phyloP scores from a whole-genome alignment of 1,139 yeast genomes.

The Candida mesenterica region DNA sequence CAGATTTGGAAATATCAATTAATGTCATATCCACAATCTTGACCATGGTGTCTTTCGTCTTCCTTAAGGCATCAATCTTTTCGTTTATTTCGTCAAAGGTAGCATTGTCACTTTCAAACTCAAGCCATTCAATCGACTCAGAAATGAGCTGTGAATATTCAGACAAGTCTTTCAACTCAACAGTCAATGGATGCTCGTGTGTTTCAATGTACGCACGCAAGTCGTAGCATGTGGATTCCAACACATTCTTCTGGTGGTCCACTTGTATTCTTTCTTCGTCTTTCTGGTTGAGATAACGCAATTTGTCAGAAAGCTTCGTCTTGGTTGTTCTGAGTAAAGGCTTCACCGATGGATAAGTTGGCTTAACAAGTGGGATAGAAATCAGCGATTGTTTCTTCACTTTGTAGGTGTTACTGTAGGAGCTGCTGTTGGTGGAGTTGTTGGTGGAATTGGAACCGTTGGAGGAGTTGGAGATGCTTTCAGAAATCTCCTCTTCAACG shows the following conservation, averaged over 20 bases:
- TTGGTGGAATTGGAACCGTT: slow-evolving; percentile 17
- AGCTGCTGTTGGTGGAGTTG: slow-evolving; percentile 16
- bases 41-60: slow-evolving; percentile 22
- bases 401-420: slow-evolving; percentile 14
- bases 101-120: slow-evolving; percentile 65
- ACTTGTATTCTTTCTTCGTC: slow-evolving; percentile 49
- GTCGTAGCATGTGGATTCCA: slow-evolving; percentile 59
- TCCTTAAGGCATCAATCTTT: slow-evolving; percentile 22
- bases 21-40: slow-evolving; percentile 23
- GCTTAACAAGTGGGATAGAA: slow-evolving; percentile 25
- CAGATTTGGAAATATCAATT: slow-evolving; percentile 33
- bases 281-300: slow-evolving; percentile 33
- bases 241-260: slow-evolving; percentile 50
- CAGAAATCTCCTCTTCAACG: too few relatives aligned
- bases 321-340: slow-evolving; percentile 48
- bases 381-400: slow-evolving; percentile 15
- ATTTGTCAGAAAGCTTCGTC: slow-evolving; percentile 25
- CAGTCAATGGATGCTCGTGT: slow-evolving; percentile 39
- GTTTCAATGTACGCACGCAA: slow-evolving; percentile 54
- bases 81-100: slow-evolving; percentile 37
- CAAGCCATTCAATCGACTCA: slow-evolving; percentile 74
- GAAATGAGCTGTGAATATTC: slow-evolving; percentile 28
- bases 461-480: slow-evolving; percentile 14
- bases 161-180: slow-evolving; percentile 34
- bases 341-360: slow-evolving; percentile 37